These are phyloP conservation scores for Gleditsia sinensis DNA, from an alignment of 306 rosid species.

Conservation along the genomic window DNA sequence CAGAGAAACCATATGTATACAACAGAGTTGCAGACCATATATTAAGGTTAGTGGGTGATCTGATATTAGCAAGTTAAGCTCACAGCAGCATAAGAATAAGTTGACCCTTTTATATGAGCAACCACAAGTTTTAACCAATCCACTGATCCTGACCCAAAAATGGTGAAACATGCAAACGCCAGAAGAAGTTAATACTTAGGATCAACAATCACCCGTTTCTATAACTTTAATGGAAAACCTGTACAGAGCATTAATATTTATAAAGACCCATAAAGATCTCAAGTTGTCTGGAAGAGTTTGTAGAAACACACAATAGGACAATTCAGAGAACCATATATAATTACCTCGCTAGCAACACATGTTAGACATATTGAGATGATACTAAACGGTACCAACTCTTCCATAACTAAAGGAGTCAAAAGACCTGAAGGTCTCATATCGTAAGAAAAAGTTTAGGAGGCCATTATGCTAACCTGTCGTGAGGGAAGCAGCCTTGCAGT, in stretches of 20 bases:
- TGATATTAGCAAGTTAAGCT: neutral
- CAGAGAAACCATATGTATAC: neutral
- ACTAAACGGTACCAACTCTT: neutral
- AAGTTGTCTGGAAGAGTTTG: neutral
- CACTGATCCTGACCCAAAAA: neutral
- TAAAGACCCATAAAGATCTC: neutral
- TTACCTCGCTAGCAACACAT: neutral
- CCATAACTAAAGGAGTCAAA: neutral
- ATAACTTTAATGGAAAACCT: neutral
- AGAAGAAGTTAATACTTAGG: neutral
- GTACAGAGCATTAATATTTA: neutral
- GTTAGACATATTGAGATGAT: neutral
- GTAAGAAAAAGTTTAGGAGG: neutral
- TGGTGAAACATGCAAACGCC: neutral
- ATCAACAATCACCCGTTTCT: neutral
- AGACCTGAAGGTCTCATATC: neutral
- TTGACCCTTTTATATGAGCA: neutral
- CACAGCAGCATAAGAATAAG: neutral
- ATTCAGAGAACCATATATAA: too few relatives aligned
- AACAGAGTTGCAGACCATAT: neutral
- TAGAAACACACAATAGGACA: neutral
- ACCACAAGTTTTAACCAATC: neutral
- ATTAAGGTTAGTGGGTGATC: neutral
- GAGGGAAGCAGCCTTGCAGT: slow-evolving; percentile 59
- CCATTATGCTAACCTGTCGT: slow-evolving; percentile 37